Conservation (phyloP, 1,284 basidiomycete species). For the Ustilago vetiveriae region DNA sequence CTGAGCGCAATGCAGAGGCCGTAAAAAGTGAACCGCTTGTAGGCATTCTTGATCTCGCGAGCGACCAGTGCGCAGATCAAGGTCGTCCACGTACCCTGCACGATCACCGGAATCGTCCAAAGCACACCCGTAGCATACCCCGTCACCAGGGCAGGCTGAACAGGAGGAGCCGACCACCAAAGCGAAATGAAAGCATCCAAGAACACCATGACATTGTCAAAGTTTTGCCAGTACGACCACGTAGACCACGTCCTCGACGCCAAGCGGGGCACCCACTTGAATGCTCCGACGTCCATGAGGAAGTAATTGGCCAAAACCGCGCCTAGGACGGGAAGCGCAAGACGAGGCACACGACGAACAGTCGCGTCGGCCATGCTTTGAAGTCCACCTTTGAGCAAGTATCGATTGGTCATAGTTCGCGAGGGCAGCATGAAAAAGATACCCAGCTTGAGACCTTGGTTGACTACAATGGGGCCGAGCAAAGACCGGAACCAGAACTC, state of each 20-base stretch:
- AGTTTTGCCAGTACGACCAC: conserved; percentile 61
- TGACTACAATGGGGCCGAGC: conserved; percentile 53
- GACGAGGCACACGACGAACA: conserved; percentile 56
- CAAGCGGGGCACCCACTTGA: conserved; percentile 58
- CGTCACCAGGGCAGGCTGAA: conserved; percentile 48
- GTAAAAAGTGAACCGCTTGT: conserved; percentile 60
- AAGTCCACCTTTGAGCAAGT: conserved; percentile 55
- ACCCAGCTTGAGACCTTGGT: conserved; percentile 55
- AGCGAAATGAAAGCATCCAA: conserved; percentile 54
- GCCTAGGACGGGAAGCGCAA: conserved; percentile 55
- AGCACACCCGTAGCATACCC: conserved; percentile 62
- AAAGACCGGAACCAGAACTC: conserved; percentile 56
- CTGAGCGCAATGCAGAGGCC: conserved; percentile 48
- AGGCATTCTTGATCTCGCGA: conserved; percentile 56
- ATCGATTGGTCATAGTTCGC: conserved; percentile 57
- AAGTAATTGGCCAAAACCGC: conserved; percentile 60
- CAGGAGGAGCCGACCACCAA: conserved; percentile 58
- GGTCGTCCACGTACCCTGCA: conserved; percentile 56
- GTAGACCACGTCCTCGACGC: conserved; percentile 60
- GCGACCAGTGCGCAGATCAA: conserved; percentile 56
- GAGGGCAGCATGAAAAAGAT: conserved; percentile 62
- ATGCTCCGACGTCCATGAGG: conserved; percentile 55
- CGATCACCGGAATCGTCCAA: conserved; percentile 62
- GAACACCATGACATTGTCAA: conserved; percentile 55
- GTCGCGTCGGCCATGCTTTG: conserved; percentile 55